Evolutionary conservation across 371 early-diverging fungal species (phyloP), one percentile per base, ranked within the genome.

Genomic region (Massospora cicadina): DNA sequence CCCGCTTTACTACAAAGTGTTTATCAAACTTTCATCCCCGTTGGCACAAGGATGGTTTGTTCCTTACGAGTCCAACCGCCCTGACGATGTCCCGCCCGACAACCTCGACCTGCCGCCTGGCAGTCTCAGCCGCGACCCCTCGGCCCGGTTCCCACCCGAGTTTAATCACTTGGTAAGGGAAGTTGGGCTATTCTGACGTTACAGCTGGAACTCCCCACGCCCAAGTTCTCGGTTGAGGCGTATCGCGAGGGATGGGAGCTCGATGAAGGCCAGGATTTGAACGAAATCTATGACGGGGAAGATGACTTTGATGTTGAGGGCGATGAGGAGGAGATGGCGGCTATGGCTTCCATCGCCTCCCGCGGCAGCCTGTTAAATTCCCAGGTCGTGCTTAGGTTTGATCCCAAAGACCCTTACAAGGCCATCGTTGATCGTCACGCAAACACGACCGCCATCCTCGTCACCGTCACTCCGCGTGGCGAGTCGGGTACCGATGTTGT

Each of bases 1-100:
- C 25, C 61, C 61, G 5, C n/a, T 61, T n/a, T 61, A 32, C 25
- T 61, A 30, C 26, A 61, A 61, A n/a, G 61, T 61, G 1, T 61
- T 32, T 33, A 23, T 61, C 10, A 30, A 61, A 33, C 33, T 61
- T 17, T 32, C 33, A 2, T 61, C 61, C 61, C 61, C 61, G 25
- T 33, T 29, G 13, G 21, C 33, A 7, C 30, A 7, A 2, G 33
- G 53, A 23, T 61, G 61, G 61, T 21, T 61, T 21, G 33, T 61
- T 21, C 61, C 61, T 24, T 30, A 30, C 31, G 60, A 59, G 31
- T 59, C 60, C 29, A 59, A 59, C 26, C 60, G 60, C 2, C 60
- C 60, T 31, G 60, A 59, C 2, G 60, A 59, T 59, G 29, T 59
- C 21, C 13, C 31, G 13, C 10, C 13, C n/a, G 60, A 12, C 21